These are phyloP conservation scores for Cladophialophora yegresii DNA, from an alignment of 2,329 filamentous ascomycete genomes.

Conservation along the genomic window DNA sequence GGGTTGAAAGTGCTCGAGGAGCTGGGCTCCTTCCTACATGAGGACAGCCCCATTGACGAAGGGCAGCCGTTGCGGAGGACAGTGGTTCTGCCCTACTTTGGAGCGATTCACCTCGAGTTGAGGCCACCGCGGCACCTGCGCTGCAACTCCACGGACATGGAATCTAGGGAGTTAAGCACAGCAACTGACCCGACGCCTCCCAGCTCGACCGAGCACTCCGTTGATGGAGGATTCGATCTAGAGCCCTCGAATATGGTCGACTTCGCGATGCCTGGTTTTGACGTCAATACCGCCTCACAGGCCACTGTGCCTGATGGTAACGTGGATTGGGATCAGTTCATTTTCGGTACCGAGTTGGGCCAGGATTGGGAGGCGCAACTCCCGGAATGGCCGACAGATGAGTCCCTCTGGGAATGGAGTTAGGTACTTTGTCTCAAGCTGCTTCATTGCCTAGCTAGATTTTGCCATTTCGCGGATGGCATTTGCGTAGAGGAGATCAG, in stretches of 20 bases:
- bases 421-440: background rate
- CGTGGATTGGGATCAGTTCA: constrained; percentile 32
- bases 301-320: constrained; percentile 12
- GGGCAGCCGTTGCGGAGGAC: constrained; percentile 20
- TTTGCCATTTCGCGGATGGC: constrained; percentile 18
- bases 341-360: constrained; percentile 32
- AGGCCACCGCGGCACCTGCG: constrained; percentile 18
- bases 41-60: constrained; percentile 9
- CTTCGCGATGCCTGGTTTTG: background rate
- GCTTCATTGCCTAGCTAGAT: background rate
- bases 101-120: constrained; percentile 31
- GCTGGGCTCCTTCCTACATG: constrained; percentile 30
- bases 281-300: background rate
- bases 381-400: constrained; percentile 17
- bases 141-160: background rate
- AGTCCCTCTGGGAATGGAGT: constrained; percentile 5
- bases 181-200: constrained; percentile 2
- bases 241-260: background rate
- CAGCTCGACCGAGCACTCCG: constrained; percentile 1
- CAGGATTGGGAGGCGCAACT: constrained; percentile 29
- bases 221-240: constrained; percentile 6
- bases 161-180: background rate
- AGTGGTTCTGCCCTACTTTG: constrained; percentile 35
- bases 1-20: constrained; percentile 31
- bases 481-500: constrained; percentile 21